Evolutionary conservation across 148 eudicot genomes (phyloP), one percentile per base, ranked within the genome.

Genomic region (Camellia japonica): DNA sequence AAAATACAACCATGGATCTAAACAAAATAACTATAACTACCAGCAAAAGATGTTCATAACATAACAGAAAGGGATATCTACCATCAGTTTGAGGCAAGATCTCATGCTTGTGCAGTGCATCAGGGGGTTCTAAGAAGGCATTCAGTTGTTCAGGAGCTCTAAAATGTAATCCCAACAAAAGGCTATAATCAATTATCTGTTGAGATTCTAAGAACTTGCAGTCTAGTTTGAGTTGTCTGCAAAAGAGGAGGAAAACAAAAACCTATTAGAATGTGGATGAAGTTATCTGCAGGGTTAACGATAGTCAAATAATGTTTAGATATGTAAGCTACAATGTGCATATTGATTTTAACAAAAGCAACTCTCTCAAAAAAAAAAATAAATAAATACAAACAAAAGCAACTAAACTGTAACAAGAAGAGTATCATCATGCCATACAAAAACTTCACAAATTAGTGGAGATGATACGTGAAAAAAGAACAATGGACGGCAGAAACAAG

Each of bases 111-210:
- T 81, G 68, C n/a, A 74, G 68, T n/a, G 88, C 61, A 64, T 86
- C 90, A 12, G 90, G 87, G 66, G 89, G 80, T 73, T 90, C 91
- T 65, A 85, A 75, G 38, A 90, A 84, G 18, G 93, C 81, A 87
- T 83, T 91, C 79, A 93, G 88, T 86, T 93, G 93, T 86, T 92
- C 89, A 63, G 99, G 99, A 81, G 98, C 98, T 84, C 98, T 89
- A 70, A 93, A 93, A 87, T 93, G 98, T 86, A 93, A 80, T 20
- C 98, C 98, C 83, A 93, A 55, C 16, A 93, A 92, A 82, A 93
- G 95, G 85, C 98, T 93, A 74, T 93, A 93, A 79, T 93, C 98
- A 74, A 93, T 92, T 79, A 93, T 92, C 18, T 81, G 80, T 87
- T 92, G 98, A 83, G 95, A 90, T 85, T 96, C 92, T 69, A 96